phyloP scores from a whole-genome alignment of 2,329 filamentous ascomycete genomes.

The Teratosphaeria destructans region DNA sequence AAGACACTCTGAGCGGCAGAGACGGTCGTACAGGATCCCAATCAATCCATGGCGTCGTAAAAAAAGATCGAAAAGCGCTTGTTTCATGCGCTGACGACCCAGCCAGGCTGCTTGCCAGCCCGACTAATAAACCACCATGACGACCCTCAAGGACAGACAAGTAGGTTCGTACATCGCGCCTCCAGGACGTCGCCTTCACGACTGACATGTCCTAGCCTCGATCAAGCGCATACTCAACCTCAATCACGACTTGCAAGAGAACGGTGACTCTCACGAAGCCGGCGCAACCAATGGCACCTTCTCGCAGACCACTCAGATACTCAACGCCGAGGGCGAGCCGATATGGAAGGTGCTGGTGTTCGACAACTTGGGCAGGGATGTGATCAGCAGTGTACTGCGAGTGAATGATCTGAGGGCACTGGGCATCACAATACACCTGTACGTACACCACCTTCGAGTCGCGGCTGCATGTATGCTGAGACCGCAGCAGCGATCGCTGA shows the following conservation, averaged over 20 bases:
- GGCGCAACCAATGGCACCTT: conserved; percentile 52
- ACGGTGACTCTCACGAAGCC: conserved; percentile 51
- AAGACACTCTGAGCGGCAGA: neutral
- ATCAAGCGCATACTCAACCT: conserved; percentile 94
- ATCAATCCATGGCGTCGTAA: neutral
- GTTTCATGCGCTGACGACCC: conserved; percentile 17
- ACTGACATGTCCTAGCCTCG: conserved; percentile 49
- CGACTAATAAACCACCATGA: conserved; percentile 33
- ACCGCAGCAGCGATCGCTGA: conserved; percentile 20
- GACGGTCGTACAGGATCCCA: neutral
- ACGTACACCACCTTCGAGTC: conserved; percentile 23
- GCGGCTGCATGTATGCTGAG: conserved; percentile 16
- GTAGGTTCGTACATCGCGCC: conserved; percentile 45
- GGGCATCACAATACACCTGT: conserved; percentile 97
- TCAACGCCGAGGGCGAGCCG: conserved; percentile 79
- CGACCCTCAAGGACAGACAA: conserved; percentile 60
- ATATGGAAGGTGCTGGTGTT: conserved; percentile 98
- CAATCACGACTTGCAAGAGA: conserved; percentile 57
- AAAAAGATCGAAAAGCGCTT: neutral
- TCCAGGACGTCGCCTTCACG: conserved; percentile 2
- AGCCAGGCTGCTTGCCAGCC: conserved; percentile 20
- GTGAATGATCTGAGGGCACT: conserved; percentile 87
- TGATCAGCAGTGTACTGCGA: conserved; percentile 89
- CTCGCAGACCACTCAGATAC: conserved; percentile 62
- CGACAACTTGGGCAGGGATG: conserved; percentile 81